Evolutionary conservation across 164 flowering plant species (phyloP).

Genomic region (Berberis vulgaris): DNA sequence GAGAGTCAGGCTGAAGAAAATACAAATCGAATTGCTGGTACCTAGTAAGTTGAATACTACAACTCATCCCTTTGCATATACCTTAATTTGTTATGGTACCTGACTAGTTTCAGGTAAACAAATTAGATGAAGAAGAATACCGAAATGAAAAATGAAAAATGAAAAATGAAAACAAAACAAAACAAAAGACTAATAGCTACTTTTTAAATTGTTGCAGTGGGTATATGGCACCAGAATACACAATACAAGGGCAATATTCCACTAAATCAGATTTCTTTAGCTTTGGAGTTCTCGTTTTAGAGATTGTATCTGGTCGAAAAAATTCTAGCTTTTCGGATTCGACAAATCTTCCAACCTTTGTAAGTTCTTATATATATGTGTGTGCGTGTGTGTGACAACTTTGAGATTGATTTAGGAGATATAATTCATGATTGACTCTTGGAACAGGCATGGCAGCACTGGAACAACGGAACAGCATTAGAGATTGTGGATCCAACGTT

Average conservation of each 20-base stretch:
- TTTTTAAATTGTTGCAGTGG: constrained; percentile 2
- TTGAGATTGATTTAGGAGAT: too few species aligned
- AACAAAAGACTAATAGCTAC: too few species aligned
- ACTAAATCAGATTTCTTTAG: constrained; percentile 7
- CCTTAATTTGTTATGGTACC: neutral
- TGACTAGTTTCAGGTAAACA: neutral
- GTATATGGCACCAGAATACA: constrained; percentile 5
- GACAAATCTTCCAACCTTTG: neutral
- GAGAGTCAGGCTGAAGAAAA: constrained; percentile 16
- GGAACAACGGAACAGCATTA: constrained; percentile 7
- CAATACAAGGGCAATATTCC: neutral
- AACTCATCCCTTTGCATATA: too few species aligned
- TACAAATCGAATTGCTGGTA: constrained; percentile 26
- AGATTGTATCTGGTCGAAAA: constrained; percentile 18
- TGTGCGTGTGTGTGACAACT: too few species aligned
- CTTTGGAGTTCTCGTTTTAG: constrained; percentile 26
- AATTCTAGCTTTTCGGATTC: constrained; percentile 8
- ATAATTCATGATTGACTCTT: too few species aligned
- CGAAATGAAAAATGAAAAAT: too few species aligned
- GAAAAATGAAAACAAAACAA: too few species aligned
- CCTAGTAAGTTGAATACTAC: constrained; percentile 24
- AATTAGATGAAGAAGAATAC: too few species aligned
- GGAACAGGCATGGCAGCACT: constrained; percentile 15
- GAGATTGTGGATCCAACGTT: constrained; percentile 13
- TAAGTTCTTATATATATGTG: neutral